Evolutionary conservation across 1,284 basidiomycete genomes (phyloP).

Genomic region (Xanthoconium separans): DNA sequence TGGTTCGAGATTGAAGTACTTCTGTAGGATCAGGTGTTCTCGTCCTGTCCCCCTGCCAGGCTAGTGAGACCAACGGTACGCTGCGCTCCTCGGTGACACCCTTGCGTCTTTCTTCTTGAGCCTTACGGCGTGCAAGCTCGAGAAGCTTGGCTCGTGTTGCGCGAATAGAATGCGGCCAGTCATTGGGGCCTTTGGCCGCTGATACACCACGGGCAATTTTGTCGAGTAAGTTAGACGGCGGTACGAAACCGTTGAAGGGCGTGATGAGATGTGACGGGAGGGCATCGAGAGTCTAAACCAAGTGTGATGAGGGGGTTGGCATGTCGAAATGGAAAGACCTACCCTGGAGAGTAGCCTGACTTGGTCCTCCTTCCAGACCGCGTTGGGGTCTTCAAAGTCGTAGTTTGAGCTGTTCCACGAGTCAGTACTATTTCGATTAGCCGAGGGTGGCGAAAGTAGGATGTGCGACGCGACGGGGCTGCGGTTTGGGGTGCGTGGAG

Average conservation of each 20-base stretch:
- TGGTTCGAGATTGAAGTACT: constrained; percentile 43
- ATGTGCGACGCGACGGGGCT: constrained; percentile 46
- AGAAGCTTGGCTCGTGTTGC: constrained; percentile 77
- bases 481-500: constrained; percentile 50
- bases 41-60: constrained; percentile 14
- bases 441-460: constrained; percentile 46
- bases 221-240: constrained; percentile 79
- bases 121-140: constrained; percentile 63
- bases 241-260: constrained; percentile 76
- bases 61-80: constrained; percentile 11
- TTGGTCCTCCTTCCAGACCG: constrained; percentile 74
- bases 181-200: constrained; percentile 65
- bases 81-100: constrained; percentile 35
- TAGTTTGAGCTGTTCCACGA: constrained; percentile 80
- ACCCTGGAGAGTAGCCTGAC: constrained; percentile 64
- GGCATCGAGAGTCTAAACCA: constrained; percentile 64
- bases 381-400: constrained; percentile 54
- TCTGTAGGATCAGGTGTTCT: constrained; percentile 33
- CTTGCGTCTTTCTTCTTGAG: constrained; percentile 49
- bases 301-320: constrained; percentile 8
- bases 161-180: constrained; percentile 79
- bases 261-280: constrained; percentile 79
- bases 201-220: constrained; percentile 75
- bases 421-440: constrained; percentile 70
- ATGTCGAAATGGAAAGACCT: constrained; percentile 26